Conservation (phyloP, 768 basidiomycete species). For the Mycena amicta region DNA sequence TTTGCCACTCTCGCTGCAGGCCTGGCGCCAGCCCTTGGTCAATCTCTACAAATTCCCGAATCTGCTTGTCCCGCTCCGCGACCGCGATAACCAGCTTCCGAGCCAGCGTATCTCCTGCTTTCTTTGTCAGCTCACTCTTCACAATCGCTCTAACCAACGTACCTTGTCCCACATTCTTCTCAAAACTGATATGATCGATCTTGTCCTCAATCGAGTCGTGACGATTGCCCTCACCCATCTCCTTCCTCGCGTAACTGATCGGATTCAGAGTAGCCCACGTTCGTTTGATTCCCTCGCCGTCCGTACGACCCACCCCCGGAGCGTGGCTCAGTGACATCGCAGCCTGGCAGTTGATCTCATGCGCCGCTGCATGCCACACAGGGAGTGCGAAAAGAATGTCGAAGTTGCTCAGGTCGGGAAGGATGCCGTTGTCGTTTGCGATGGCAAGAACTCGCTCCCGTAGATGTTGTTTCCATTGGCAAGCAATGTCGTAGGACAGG, state of each 20-base stretch:
- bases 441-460: background rate
- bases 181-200: constrained; percentile 23
- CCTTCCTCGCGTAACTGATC: constrained; percentile 27
- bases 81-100: constrained; percentile 7
- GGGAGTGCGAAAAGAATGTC: constrained; percentile 13
- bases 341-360: constrained; percentile 18
- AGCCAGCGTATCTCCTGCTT: constrained; percentile 1
- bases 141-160: no score
- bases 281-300: constrained; percentile 25
- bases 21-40: background rate
- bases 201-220: constrained; percentile 31
- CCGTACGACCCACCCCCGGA: constrained; percentile 14
- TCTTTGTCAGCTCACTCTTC: background rate
- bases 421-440: background rate
- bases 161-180: constrained; percentile 18
- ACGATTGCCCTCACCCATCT: constrained; percentile 31
- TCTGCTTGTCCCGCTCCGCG: constrained; percentile 7
- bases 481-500: constrained; percentile 29
- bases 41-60: background rate
- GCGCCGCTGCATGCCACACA: constrained; percentile 22
- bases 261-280: constrained; percentile 33
- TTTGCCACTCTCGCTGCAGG: constrained; percentile 5
- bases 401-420: background rate
- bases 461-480: constrained; percentile 22
- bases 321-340: constrained; percentile 18